These are phyloP conservation scores for Neophaeococcomyces aloes DNA, from an alignment of 2,329 filamentous ascomycete species.

Conservation along the genomic window DNA sequence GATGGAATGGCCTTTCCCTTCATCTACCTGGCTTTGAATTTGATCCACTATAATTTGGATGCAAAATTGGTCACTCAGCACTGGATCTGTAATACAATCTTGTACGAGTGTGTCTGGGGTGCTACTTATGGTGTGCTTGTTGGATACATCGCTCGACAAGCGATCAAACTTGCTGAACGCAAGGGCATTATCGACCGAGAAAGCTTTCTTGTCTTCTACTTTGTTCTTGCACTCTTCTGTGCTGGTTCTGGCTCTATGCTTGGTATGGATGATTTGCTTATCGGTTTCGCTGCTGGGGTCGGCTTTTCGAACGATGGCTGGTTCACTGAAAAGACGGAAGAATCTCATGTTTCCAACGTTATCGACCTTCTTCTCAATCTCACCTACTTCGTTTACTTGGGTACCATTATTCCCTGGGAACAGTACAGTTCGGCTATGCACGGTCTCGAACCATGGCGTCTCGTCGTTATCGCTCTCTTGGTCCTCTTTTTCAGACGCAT, in stretches of 20 bases:
- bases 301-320: constrained; percentile 98
- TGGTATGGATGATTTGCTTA: constrained; percentile 83
- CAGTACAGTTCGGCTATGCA: constrained; percentile 68
- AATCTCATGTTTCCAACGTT: constrained; percentile 97
- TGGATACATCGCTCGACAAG: constrained; percentile 81
- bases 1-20: constrained; percentile 99
- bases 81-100: constrained; percentile 79
- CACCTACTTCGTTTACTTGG: constrained; percentile 96
- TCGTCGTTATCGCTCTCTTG: constrained; percentile 86
- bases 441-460: constrained; percentile 73
- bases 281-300: constrained; percentile 92
- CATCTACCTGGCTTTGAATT: constrained; percentile 81
- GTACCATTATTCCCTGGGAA: constrained; percentile 92
- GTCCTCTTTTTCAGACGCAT: constrained; percentile 94
- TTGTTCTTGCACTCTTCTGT: constrained; percentile 89
- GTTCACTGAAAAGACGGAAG: constrained; percentile 97
- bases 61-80: constrained; percentile 62
- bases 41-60: constrained; percentile 68
- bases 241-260: constrained; percentile 86
- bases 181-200: constrained; percentile 84
- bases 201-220: constrained; percentile 97
- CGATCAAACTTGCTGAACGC: constrained; percentile 78
- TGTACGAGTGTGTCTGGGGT: constrained; percentile 94
- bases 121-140: constrained; percentile 77
- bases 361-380: constrained; percentile 95